Percentiles rank a stretch among this genome's conserved stretches.
Evolutionary conservation across 108 stramenopile species (phyloP).

Genomic region (Pseudonitzschia pungens): DNA sequence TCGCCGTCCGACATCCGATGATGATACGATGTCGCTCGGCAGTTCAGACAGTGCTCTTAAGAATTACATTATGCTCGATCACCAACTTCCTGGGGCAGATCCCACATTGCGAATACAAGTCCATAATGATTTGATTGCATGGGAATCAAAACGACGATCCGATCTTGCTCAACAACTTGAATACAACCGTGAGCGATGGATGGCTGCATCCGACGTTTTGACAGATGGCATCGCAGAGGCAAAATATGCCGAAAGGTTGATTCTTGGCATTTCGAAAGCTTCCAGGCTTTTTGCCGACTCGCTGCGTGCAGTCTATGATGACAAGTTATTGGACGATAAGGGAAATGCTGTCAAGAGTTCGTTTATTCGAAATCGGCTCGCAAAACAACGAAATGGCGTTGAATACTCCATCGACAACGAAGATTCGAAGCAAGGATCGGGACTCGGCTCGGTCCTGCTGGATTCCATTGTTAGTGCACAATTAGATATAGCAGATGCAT

Average conservation of each 20-base stretch:
- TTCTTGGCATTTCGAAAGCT: constrained; percentile 31
- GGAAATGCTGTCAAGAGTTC: constrained; percentile 35
- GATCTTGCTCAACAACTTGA: constrained; percentile 24
- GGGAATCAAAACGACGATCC: constrained; percentile 37
- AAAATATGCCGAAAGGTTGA: constrained; percentile 31
- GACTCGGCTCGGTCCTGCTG: constrained; percentile 22
- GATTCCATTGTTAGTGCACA: constrained; percentile 32
- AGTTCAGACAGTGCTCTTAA: constrained; percentile 17
- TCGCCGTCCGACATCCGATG: constrained; percentile 1
- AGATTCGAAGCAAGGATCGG: constrained; percentile 24
- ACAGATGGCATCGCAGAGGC: constrained; percentile 27
- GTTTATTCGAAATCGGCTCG: constrained; percentile 35
- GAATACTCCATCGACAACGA: constrained; percentile 40
- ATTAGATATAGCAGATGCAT: constrained; percentile 17
- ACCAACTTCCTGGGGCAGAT: constrained; percentile 33
- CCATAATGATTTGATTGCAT: constrained; percentile 39
- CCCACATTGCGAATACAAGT: constrained; percentile 43
- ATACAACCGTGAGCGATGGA: constrained; percentile 21
- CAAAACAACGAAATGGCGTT: constrained; percentile 15
- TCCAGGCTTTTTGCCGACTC: constrained; percentile 29
- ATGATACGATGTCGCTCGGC: constrained; percentile 16
- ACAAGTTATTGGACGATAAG: constrained; percentile 33
- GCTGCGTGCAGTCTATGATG: constrained; percentile 27
- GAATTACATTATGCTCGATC: constrained; percentile 15
- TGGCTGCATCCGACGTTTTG: constrained; percentile 20